Evolutionary conservation across 2,329 filamentous ascomycete genomes (phyloP), one percentile per base, ranked within the genome.

Genomic region (Polytolypa hystricis): DNA sequence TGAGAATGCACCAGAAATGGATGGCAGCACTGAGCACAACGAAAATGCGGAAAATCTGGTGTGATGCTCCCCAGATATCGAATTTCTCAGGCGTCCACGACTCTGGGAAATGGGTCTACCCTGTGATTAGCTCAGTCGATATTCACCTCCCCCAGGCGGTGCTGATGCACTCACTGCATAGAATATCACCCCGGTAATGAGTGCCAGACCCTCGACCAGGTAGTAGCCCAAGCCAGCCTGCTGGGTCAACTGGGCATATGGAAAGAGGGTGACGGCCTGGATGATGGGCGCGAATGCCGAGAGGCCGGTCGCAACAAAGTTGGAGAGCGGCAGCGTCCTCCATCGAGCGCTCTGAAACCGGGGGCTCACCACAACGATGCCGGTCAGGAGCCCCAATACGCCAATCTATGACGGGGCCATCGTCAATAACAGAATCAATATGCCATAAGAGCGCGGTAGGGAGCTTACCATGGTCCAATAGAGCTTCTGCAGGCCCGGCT

Each of bases 1-100:
- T 25, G 7, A 7, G n/a, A n/a, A 25, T 25, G 21, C 21, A 7
- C 7, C 7, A 25, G 41, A 95, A 65, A 46, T 69, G 60, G 6
- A 63, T 48, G 21, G 56, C 42, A 14, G 58, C 57, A 4, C 59
- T 62, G 5, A 67, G 30, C 0, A 67, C 65, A 6, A 68, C 62
- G 5, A 66, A 52, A 8, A 64, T 45, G 36, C 69, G 65, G 37
- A 69, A 68, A 5, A 68, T 56, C 42, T 68, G 65, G 40, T 68
- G 65, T 10, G 65, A 69, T 3, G 58, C 56, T 11, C 64, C 61
- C 42, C 53, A 62, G 20, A 65, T 58, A 44, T 69, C 66, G 46
- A 69, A 69, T 6, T 39, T 51, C 2, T 61, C 65, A 1, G 65
- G 65, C 12, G 45, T 53, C 32, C 57, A 47, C 18, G 53, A 53